phyloP scores from a whole-genome alignment of 1,284 basidiomycete species.

The Heimioporus retisporus region DNA sequence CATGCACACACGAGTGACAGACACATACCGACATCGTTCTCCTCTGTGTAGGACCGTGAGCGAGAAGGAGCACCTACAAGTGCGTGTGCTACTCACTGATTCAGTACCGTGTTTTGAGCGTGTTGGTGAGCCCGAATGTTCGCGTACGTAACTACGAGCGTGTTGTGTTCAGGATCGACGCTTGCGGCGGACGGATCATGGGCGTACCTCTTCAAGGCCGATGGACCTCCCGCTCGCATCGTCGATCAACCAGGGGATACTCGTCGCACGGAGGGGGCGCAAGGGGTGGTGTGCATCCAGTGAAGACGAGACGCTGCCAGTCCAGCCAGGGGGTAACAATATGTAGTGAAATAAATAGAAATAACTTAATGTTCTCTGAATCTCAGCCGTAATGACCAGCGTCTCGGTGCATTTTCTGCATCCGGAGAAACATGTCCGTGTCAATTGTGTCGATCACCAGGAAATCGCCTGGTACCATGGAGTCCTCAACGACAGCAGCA shows the following conservation, averaged over 20 bases:
- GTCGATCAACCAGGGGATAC: slow-evolving; percentile 72
- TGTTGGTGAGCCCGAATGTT: slow-evolving; percentile 71
- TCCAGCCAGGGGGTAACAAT: no score
- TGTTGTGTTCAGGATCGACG: slow-evolving; percentile 2
- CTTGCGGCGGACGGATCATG: background rate
- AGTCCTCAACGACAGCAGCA: background rate
- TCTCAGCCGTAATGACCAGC: no score
- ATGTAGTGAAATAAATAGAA: no score
- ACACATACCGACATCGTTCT: slow-evolving; percentile 62
- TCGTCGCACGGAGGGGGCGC: slow-evolving; percentile 56
- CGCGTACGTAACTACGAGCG: slow-evolving; percentile 56
- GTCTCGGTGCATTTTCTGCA: background rate
- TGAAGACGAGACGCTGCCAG: no score
- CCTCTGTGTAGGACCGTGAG: slow-evolving; percentile 25
- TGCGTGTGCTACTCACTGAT: slow-evolving; percentile 57
- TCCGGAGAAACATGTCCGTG: background rate
- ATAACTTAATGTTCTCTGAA: no score
- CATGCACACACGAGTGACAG: background rate
- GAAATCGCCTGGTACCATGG: background rate
- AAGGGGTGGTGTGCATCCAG: slow-evolving; percentile 63
- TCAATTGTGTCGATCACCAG: background rate
- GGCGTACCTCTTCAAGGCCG: slow-evolving; percentile 60
- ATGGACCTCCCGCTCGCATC: slow-evolving; percentile 64
- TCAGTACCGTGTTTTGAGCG: slow-evolving; percentile 62
- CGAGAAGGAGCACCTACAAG: no score